These are phyloP conservation scores for Rhodotorula paludigena DNA, from an alignment of 768 basidiomycete genomes.

Conservation along the genomic window DNA sequence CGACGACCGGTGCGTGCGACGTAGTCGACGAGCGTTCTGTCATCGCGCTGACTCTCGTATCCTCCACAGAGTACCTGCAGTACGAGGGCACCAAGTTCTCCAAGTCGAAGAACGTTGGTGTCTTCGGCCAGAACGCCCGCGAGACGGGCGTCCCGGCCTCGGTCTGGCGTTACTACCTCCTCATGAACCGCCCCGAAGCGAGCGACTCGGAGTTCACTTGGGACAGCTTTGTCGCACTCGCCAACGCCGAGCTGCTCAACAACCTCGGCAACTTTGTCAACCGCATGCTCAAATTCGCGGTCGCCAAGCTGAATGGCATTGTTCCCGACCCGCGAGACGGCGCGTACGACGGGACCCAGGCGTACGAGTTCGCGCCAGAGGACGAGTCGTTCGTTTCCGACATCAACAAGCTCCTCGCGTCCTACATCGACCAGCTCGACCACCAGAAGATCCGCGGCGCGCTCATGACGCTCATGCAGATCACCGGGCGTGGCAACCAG, in stretches of 20 bases:
- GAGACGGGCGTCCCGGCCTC: slow-evolving; percentile 89
- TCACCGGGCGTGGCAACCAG: slow-evolving; percentile 82
- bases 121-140: slow-evolving; percentile 89
- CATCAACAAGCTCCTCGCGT: slow-evolving; percentile 69
- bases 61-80: slow-evolving; percentile 76
- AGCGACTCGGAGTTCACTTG: slow-evolving; percentile 95
- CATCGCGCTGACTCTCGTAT: not conserved
- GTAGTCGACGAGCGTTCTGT: too few species aligned
- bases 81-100: slow-evolving; percentile 99
- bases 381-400: slow-evolving; percentile 64
- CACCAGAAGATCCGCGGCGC: slow-evolving; percentile 81
- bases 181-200: slow-evolving; percentile 87
- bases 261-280: slow-evolving; percentile 99
- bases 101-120: slow-evolving; percentile 91
- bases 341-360: slow-evolving; percentile 66
- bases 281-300: slow-evolving; percentile 83
- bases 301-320: slow-evolving; percentile 71
- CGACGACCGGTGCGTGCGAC: slow-evolving; percentile 84
- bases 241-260: slow-evolving; percentile 88
- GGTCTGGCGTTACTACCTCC: slow-evolving; percentile 94
- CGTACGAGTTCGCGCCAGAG: slow-evolving; percentile 54
- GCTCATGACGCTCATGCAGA: slow-evolving; percentile 78
- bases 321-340: slow-evolving; percentile 73
- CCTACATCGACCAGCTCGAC: slow-evolving; percentile 84
- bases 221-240: slow-evolving; percentile 82